Conservation (phyloP, 306 rosid genomes). For the Dryas drummondii region DNA sequence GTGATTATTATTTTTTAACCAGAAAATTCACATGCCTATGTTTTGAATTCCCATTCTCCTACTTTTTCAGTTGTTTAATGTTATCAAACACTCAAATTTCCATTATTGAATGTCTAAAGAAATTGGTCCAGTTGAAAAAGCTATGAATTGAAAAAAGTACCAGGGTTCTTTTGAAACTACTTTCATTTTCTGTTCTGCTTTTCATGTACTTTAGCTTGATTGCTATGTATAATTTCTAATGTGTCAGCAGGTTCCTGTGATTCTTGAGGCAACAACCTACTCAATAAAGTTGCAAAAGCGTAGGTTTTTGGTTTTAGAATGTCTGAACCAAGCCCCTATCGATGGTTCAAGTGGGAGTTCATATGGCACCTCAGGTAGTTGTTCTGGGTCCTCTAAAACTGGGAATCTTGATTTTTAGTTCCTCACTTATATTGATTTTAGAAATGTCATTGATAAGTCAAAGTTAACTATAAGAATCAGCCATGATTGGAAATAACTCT, state of each 20-base stretch:
- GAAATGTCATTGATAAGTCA: not conserved
- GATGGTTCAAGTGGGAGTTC: conserved; percentile 79
- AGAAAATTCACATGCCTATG: too few species aligned
- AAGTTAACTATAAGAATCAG: not conserved
- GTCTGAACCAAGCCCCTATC: conserved; percentile 86
- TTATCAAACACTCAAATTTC: not conserved
- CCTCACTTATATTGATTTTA: not conserved
- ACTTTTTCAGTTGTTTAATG: not conserved
- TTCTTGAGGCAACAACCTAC: conserved; percentile 74
- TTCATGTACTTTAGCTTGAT: not conserved
- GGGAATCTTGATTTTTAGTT: conserved; percentile 69
- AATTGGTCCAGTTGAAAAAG: not conserved
- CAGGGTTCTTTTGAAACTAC: too few species aligned
- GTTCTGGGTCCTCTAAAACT: conserved; percentile 62
- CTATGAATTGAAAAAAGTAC: not conserved
- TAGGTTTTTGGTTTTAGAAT: conserved; percentile 74
- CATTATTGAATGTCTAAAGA: not conserved
- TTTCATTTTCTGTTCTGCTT: not conserved
- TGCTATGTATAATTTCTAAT: conserved; percentile 6
- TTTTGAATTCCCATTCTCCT: not conserved
- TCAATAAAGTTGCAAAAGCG: conserved; percentile 77
- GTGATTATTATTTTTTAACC: too few species aligned
- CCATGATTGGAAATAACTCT: not conserved
- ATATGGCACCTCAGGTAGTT: conserved; percentile 63
- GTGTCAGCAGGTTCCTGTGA: conserved; percentile 63